Conservation (phyloP, 1,139 yeast species). For the Williopsis jadinii region DNA sequence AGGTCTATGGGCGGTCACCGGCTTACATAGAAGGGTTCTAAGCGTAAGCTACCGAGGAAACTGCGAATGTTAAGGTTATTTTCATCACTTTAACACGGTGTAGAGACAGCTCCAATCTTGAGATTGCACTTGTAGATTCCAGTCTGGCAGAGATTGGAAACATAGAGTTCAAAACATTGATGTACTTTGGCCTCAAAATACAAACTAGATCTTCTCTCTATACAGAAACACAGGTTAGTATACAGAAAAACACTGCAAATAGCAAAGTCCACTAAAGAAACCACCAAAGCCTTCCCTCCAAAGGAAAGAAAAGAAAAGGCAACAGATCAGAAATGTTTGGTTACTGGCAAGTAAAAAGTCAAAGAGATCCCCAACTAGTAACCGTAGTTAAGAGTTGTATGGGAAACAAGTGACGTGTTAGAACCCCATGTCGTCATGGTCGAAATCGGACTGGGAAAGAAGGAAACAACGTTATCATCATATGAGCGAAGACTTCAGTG, state of each 20-base stretch:
- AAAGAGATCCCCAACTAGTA: slow-evolving; percentile 10
- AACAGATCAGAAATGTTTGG: slow-evolving; percentile 39
- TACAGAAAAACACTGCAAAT: background rate
- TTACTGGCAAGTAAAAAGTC: slow-evolving; percentile 87
- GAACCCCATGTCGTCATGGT: slow-evolving; percentile 80
- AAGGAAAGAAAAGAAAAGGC: no score
- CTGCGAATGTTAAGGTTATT: slow-evolving; percentile 84
- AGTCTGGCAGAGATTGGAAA: no score
- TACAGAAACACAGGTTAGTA: no score
- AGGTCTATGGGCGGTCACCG: slow-evolving; percentile 74
- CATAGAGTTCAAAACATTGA: no score
- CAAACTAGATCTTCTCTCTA: no score
- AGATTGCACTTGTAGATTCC: no score
- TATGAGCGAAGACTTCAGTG: slow-evolving; percentile 1
- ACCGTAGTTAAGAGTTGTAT: slow-evolving; percentile 2
- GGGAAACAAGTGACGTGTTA: slow-evolving; percentile 26
- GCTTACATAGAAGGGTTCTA: slow-evolving; percentile 72
- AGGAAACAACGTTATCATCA: slow-evolving; percentile 42
- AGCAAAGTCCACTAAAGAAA: background rate
- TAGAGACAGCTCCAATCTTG: no score
- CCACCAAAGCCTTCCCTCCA: no score
- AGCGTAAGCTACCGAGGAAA: slow-evolving; percentile 89
- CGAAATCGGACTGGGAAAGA: slow-evolving; percentile 89
- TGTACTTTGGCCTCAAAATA: no score
- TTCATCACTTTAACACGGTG: slow-evolving; percentile 53